phyloP scores from a whole-genome alignment of 352 stramenopile genomes.

The Pythium sp. region DNA sequence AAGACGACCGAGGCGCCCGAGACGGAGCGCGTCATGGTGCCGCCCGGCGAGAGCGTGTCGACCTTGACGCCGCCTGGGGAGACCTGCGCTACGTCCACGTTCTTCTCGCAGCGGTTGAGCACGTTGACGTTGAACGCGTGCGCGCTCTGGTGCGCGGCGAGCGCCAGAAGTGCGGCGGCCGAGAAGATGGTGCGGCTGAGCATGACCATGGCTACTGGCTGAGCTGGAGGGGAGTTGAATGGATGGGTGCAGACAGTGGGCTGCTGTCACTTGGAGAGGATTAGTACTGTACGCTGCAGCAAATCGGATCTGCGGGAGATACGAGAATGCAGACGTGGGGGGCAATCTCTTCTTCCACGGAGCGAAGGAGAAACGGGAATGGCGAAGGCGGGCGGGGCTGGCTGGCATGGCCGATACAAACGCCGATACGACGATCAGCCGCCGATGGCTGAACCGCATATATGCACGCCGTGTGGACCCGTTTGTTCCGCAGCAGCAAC shows the following conservation, averaged over 20 bases:
- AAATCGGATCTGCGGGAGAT: constrained; percentile 1
- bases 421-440: background rate
- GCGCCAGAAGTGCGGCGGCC: constrained; percentile 4
- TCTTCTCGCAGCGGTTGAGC: constrained; percentile 50
- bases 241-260: constrained; percentile 1
- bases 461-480: background rate
- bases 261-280: background rate
- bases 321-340: constrained; percentile 16
- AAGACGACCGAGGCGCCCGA: constrained; percentile 33
- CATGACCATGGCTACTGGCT: background rate
- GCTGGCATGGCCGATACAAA: background rate
- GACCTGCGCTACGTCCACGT: constrained; percentile 45
- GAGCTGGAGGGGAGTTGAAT: background rate
- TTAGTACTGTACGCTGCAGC: constrained; percentile 7
- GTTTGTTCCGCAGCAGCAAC: background rate
- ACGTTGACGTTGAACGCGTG: constrained; percentile 45
- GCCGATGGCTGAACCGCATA: background rate
- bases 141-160: background rate
- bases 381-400: background rate
- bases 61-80: constrained; percentile 23
- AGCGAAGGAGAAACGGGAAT: constrained; percentile 7
- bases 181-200: constrained; percentile 11
- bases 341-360: background rate
- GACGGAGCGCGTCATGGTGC: constrained; percentile 31
- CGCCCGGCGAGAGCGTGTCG: constrained; percentile 31